Evolutionary conservation across 1,139 yeast genomes (phyloP), one percentile per base, ranked within the genome.

Genomic region (Ashbya aceris): DNA sequence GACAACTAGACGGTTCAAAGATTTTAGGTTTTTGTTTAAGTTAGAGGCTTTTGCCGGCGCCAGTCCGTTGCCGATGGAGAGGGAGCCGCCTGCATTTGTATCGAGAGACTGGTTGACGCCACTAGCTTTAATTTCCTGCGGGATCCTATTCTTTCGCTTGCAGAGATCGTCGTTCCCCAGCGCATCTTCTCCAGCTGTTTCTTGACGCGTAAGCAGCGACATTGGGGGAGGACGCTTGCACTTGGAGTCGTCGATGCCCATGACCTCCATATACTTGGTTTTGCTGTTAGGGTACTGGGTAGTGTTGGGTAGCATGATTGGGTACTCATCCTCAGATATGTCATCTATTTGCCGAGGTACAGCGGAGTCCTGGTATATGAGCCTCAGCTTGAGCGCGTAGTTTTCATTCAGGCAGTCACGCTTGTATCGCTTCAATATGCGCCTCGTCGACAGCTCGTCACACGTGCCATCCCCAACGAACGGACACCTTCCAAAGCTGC

Each of bases 401-500:
- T 49, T 48, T 40, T 56, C 57, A 41, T 58, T 60, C 12, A 49
- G 36, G 31, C 54, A 51, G 41, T 61, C 65, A 23, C 62, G 55
- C 31, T 45, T 50, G 35, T 52, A 60, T 30, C 65, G 51, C 41
- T 60, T 61, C 5, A 53, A 30, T 4, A 56, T 57, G 41, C 62
- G 49, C 45, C 50, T 54, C 31, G 54, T 52, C 7, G 59, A 50
- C 11, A 38, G 44, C 44, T 60, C 63, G 37, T 58, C 56, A 41
- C 61, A 57, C 11, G 48, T 39, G 28, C 56, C 54, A 54, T 77
- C 83, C 40, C 69, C 68, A 8, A 77, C 68, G 59, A 83, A 83
- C 1, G 93, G 93, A 50, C 89, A 83, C 51, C 79, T 73, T 2
- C 89, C 91, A 66, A 68, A 80, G 53, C 68, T 70, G 47, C 77